These are phyloP conservation scores for Cryptococcus sp. DNA, from an alignment of 1,284 basidiomycete species.

Conservation along the genomic window DNA sequence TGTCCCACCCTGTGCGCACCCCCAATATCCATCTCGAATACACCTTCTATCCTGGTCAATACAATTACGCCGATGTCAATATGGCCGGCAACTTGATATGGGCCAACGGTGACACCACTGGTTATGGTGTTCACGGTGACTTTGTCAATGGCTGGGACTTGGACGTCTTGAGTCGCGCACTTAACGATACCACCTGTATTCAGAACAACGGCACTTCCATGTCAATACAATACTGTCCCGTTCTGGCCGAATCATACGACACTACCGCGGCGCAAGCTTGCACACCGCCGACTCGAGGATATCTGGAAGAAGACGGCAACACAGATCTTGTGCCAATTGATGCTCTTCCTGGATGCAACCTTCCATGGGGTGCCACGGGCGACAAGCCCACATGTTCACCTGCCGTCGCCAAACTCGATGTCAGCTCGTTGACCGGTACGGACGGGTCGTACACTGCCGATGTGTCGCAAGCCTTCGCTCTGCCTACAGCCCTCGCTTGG, in stretches of 20 bases:
- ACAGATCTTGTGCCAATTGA: slow-evolving; percentile 22
- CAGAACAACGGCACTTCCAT: background rate
- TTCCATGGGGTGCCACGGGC: slow-evolving; percentile 21
- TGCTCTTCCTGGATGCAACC: slow-evolving; percentile 35
- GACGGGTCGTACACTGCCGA: slow-evolving; percentile 22
- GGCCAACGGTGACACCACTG: slow-evolving; percentile 47
- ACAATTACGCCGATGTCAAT: slow-evolving; percentile 9
- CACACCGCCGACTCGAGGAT: slow-evolving; percentile 21
- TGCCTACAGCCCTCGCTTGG: too few species aligned
- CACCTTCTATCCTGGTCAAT: too few species aligned
- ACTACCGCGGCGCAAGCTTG: slow-evolving; percentile 22
- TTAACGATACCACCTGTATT: slow-evolving; percentile 30
- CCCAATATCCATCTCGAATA: slow-evolving; percentile 37
- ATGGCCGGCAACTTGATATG: slow-evolving; percentile 36
- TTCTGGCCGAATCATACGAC: slow-evolving; percentile 16
- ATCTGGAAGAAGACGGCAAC: slow-evolving; percentile 25
- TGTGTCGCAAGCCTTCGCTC: background rate
- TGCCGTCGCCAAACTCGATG: slow-evolving; percentile 20
- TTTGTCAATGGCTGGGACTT: slow-evolving; percentile 39
- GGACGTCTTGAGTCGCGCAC: slow-evolving; percentile 23
- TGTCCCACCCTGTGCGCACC: slow-evolving; percentile 36
- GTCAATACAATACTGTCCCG: slow-evolving; percentile 1
- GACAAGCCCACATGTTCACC: slow-evolving; percentile 28
- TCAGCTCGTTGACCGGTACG: slow-evolving; percentile 22
- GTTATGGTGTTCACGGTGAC: slow-evolving; percentile 40